Evolutionary conservation across 108 stramenopile genomes (phyloP), one percentile per base, ranked within the genome.

Genomic region (Stephanodiscus triporus): DNA sequence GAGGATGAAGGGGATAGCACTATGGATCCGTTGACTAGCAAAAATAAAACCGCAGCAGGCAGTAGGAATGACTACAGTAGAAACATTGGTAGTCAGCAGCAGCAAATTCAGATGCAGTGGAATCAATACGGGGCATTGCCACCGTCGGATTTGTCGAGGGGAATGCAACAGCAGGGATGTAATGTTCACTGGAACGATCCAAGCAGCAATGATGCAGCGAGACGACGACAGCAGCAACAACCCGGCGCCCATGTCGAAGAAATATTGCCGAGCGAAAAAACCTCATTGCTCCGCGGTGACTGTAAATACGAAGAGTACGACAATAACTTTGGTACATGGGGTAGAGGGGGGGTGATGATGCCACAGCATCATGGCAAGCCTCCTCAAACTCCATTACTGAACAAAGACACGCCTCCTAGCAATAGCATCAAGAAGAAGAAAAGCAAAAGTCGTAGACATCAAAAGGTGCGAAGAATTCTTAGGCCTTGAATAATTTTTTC

Each of bases 341-440:
- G 9, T 22, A 23, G 57, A 54, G 29, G 9, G 27, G 9, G 51
- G 23, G 19, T 20, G 9, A 51, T 51, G 51, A 51, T 24, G 23
- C 51, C 51, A 6, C 51, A 30, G 63, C 30, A 72, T 32, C 43
- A 6, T 63, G 45, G 19, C 14, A 50, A 9, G 36, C 49, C 10
- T 49, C 50, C 67, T 59, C 45, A 74, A 59, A 62, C 71, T 49
- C 71, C 73, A 51, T 65, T 53, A n/a, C 61, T 59, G n/a, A 61
- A 58, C 65, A 23, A 34, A 71, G 26, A 17, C 50, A 0, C 23
- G n/a, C 29, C 38, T 40, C 26, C 29, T 22, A 51, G 23, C 51
- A 51, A 47, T 17, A 63, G 70, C 30, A 11, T 64, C 26, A 73
- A 78, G 70, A 78, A 67, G 60, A 78, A 73, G 45, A 73, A 67